Percentiles rank a stretch among this genome's conserved stretches.
Conservation (phyloP, 345 rosid species). For the Salix udensis region DNA sequence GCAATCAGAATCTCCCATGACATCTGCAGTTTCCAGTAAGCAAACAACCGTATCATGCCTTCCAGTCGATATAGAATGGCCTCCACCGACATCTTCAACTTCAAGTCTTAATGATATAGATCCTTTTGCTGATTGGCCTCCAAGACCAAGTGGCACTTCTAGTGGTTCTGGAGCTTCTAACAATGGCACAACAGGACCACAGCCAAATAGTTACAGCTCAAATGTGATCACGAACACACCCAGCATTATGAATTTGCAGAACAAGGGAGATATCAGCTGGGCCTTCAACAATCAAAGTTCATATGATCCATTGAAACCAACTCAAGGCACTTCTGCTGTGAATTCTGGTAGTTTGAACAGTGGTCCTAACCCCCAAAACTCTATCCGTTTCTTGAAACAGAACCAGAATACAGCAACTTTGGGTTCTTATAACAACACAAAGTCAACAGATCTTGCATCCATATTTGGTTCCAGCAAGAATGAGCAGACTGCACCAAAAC, state of each 20-base stretch:
- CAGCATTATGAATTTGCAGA: constrained; percentile 26
- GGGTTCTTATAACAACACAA: constrained; percentile 40
- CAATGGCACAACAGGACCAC: constrained; percentile 37
- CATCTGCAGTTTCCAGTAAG: constrained; percentile 36
- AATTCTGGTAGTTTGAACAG: constrained; percentile 30
- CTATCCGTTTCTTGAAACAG: constrained; percentile 54
- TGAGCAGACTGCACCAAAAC: constrained; percentile 57
- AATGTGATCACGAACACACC: constrained; percentile 27
- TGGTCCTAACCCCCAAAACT: constrained; percentile 33
- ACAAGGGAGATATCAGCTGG: constrained; percentile 43
- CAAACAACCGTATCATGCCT: constrained; percentile 50
- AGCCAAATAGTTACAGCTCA: constrained; percentile 23
- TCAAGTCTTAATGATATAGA: constrained; percentile 64
- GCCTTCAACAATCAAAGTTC: constrained; percentile 42
- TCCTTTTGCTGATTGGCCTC: constrained; percentile 95
- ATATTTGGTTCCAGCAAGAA: constrained; percentile 63
- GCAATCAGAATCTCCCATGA: constrained; percentile 35
- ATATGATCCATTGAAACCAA: constrained; percentile 37
- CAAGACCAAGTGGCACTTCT: constrained; percentile 42
- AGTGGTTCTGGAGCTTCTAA: constrained; percentile 32
- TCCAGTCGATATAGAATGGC: constrained; percentile 87
- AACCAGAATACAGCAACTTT: constrained; percentile 43
- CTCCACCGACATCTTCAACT: constrained; percentile 56
- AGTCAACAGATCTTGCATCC: constrained; percentile 61
- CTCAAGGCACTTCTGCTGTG: constrained; percentile 34